Conservation (phyloP, 441 rosid genomes). For the Brassica balearica region DNA sequence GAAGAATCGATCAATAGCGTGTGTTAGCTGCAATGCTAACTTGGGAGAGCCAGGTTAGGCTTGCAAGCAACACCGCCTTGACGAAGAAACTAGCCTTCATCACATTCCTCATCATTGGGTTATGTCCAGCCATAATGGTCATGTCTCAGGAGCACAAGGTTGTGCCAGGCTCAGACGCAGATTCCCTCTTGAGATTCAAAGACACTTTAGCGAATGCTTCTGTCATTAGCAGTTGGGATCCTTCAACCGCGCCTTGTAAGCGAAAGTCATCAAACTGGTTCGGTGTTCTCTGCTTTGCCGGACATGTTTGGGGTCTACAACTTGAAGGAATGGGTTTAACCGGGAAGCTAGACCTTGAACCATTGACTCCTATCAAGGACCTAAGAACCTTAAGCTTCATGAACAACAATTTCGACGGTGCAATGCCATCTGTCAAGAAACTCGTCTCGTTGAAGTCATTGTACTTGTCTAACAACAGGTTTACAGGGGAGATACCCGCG, state of each 20-base stretch:
- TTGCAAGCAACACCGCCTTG: conserved; percentile 55
- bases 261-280: conserved; percentile 57
- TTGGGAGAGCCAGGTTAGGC: conserved; percentile 66
- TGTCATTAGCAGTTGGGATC: conserved; percentile 61
- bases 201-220: conserved; percentile 46
- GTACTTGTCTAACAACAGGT: conserved; percentile 70
- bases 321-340: conserved; percentile 69
- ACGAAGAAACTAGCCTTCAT: conserved; percentile 6
- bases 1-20: conserved; percentile 18
- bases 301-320: conserved; percentile 63
- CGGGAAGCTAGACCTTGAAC: conserved; percentile 60
- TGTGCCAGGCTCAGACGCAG: conserved; percentile 51
- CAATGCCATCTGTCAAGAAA: conserved; percentile 65
- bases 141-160: conserved; percentile 35
- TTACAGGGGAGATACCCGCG: conserved; percentile 68
- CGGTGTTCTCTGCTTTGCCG: conserved; percentile 64
- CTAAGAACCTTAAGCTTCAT: conserved; percentile 74
- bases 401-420: conserved; percentile 72
- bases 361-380: conserved; percentile 51
- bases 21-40: conserved; percentile 50
- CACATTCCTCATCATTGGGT: conserved; percentile 25
- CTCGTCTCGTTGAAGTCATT: conserved; percentile 61
- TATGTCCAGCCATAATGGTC: conserved; percentile 34
- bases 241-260: conserved; percentile 51
- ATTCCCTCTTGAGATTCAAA: conserved; percentile 68